phyloP scores from a whole-genome alignment of 2,329 filamentous ascomycete species.

The Pseudopyricularia cyperi region DNA sequence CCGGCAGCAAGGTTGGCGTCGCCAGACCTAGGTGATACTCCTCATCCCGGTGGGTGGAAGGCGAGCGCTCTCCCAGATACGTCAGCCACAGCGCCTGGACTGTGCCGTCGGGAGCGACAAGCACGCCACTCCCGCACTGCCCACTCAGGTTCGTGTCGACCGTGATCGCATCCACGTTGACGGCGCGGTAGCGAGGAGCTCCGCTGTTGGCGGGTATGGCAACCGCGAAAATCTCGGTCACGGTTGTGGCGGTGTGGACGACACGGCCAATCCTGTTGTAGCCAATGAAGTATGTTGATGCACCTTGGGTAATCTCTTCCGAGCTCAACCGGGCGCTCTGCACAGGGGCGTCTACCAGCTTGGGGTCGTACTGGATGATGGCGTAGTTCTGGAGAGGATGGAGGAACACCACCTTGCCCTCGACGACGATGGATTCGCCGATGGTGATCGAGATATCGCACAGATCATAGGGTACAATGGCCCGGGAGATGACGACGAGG shows the following conservation, averaged over 20 bases:
- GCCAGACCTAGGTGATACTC: slow-evolving; percentile 93
- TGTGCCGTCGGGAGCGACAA: slow-evolving; percentile 78
- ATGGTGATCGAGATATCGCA: slow-evolving; percentile 96
- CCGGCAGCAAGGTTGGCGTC: slow-evolving; percentile 75
- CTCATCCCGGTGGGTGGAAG: slow-evolving; percentile 71
- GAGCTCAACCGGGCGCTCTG: slow-evolving; percentile 74
- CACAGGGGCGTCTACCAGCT: slow-evolving; percentile 85
- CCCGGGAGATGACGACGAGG: slow-evolving; percentile 83
- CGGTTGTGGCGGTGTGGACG: slow-evolving; percentile 83
- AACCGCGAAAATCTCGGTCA: slow-evolving; percentile 95
- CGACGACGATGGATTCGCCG: slow-evolving; percentile 88
- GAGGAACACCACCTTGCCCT: slow-evolving; percentile 88
- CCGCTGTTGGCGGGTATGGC: slow-evolving; percentile 89
- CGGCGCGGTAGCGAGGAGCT: slow-evolving; percentile 83
- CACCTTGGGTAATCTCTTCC: slow-evolving; percentile 78
- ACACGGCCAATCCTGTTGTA: slow-evolving; percentile 93
- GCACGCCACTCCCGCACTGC: slow-evolving; percentile 87
- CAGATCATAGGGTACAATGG: slow-evolving; percentile 89
- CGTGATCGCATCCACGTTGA: slow-evolving; percentile 93
- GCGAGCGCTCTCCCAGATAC: slow-evolving; percentile 80
- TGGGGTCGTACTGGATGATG: slow-evolving; percentile 87
- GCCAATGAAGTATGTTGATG: slow-evolving; percentile 93
- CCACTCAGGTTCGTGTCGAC: slow-evolving; percentile 86
- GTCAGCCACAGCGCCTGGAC: slow-evolving; percentile 95
- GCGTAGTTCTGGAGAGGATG: slow-evolving; percentile 96